Evolutionary conservation across 495 filamentous ascomycete species (phyloP).

Genomic region (Chlorociboria aeruginascens): DNA sequence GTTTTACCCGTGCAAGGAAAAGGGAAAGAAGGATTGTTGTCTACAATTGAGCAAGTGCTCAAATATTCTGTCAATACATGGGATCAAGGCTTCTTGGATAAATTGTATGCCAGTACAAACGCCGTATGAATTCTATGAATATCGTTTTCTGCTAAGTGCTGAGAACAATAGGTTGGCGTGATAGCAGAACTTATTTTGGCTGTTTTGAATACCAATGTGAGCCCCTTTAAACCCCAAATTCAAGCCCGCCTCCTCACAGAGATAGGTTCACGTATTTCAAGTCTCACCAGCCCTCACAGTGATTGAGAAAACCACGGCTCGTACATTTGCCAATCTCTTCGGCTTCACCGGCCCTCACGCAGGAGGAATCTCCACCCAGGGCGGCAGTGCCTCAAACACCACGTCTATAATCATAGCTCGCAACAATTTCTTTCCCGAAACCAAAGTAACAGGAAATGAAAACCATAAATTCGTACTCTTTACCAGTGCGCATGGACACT

Average conservation of each 20-base stretch:
- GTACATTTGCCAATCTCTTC: constrained; percentile 54
- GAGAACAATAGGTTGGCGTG: constrained; percentile 46
- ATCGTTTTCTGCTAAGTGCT: not conserved
- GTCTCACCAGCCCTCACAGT: constrained; percentile 81
- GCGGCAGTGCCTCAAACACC: constrained; percentile 75
- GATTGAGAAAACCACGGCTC: constrained; percentile 58
- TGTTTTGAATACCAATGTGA: constrained; percentile 75
- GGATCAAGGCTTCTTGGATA: constrained; percentile 91
- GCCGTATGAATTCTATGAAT: constrained; percentile 32
- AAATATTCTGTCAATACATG: constrained; percentile 88
- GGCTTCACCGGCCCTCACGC: constrained; percentile 60
- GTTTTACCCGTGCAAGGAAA: constrained; percentile 50
- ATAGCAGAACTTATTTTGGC: constrained; percentile 73
- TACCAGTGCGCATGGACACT: constrained; percentile 81
- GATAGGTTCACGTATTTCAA: constrained; percentile 66
- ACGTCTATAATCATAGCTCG: constrained; percentile 83
- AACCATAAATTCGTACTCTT: constrained; percentile 65
- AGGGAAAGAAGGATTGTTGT: constrained; percentile 60
- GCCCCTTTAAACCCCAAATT: constrained; percentile 62
- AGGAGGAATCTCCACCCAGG: constrained; percentile 79
- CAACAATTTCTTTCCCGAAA: constrained; percentile 68
- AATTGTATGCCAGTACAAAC: constrained; percentile 79
- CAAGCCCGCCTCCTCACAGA: constrained; percentile 46
- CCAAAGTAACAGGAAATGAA: constrained; percentile 59
- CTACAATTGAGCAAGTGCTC: constrained; percentile 52